Conservation (phyloP, 768 basidiomycete species). For the Lentinula lateritia region DNA sequence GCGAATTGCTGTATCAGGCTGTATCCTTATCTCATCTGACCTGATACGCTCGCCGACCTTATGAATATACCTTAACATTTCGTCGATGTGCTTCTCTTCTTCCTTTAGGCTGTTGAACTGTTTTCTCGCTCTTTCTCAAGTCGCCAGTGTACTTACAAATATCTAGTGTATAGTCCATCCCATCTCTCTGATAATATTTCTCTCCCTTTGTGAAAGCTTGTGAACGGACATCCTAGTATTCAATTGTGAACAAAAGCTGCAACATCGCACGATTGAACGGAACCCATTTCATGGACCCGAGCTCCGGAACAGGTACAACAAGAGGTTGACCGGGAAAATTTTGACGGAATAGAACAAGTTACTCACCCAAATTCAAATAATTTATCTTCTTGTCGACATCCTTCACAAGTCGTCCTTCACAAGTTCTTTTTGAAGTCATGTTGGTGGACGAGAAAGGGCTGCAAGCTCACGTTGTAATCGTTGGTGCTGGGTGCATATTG, state of each 20-base stretch:
- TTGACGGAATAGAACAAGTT: no score
- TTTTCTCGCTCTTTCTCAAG: not conserved
- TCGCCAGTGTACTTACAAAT: not conserved
- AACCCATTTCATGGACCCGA: no score
- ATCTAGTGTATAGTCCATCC: not conserved
- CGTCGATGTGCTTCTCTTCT: not conserved
- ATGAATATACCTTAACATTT: not conserved
- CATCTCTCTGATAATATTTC: not conserved
- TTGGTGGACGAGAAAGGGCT: constrained; percentile 9
- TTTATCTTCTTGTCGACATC: no score
- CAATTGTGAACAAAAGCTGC: no score
- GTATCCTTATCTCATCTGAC: not conserved
- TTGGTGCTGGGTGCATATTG: constrained; percentile 44
- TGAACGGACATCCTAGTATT: no score
- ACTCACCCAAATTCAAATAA: no score
- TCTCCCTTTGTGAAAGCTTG: not conserved
- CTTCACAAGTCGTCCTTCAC: no score
- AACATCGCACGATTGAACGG: no score
- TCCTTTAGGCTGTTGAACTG: not conserved
- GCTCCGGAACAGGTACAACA: no score
- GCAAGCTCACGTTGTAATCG: constrained; percentile 35
- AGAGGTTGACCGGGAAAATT: no score
- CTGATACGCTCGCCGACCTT: not conserved
- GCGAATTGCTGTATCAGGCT: not conserved
- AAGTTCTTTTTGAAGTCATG: not conserved